Percentiles rank a stretch among this genome's conserved stretches.
Evolutionary conservation across 2,329 filamentous ascomycete species (phyloP).

Genomic region (Ceratocystis lukuohia): DNA sequence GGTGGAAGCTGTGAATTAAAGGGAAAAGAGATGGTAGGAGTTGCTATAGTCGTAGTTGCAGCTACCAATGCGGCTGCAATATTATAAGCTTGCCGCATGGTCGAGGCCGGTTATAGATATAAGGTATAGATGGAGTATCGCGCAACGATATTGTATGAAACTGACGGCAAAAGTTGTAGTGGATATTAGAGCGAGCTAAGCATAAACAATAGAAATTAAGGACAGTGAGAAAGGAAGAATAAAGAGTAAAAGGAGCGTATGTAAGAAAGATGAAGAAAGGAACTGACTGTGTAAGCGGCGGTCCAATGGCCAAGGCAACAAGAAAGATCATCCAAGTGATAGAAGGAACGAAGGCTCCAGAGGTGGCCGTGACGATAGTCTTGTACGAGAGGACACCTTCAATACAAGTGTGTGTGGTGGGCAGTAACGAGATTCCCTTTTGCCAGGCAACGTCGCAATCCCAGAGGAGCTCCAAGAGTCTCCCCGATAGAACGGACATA

Average conservation of each 20-base stretch:
- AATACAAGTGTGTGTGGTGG: background rate
- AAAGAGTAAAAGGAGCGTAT: background rate
- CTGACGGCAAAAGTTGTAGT: background rate
- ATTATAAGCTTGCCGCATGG: conserved; percentile 19
- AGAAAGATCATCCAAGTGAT: conserved; percentile 9
- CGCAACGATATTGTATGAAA: background rate
- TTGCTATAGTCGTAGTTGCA: conserved; percentile 25
- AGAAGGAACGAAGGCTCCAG: background rate
- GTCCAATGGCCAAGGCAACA: background rate
- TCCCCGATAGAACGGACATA: background rate
- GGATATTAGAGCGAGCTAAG: background rate
- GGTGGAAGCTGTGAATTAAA: conserved; percentile 76
- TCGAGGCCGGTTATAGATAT: background rate
- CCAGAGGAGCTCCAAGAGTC: background rate
- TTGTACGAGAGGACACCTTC: background rate
- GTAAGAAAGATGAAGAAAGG: conserved; percentile 3
- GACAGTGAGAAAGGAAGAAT: conserved; percentile 7
- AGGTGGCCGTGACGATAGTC: conserved; percentile 1
- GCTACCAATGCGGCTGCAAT: conserved; percentile 24
- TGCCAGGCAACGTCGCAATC: background rate
- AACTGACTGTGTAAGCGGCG: background rate
- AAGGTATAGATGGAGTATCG: background rate
- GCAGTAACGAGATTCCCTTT: background rate
- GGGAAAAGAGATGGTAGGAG: conserved; percentile 47
- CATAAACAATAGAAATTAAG: background rate